Conservation (phyloP, 1,284 basidiomycete species). For the Peniophora sp. region DNA sequence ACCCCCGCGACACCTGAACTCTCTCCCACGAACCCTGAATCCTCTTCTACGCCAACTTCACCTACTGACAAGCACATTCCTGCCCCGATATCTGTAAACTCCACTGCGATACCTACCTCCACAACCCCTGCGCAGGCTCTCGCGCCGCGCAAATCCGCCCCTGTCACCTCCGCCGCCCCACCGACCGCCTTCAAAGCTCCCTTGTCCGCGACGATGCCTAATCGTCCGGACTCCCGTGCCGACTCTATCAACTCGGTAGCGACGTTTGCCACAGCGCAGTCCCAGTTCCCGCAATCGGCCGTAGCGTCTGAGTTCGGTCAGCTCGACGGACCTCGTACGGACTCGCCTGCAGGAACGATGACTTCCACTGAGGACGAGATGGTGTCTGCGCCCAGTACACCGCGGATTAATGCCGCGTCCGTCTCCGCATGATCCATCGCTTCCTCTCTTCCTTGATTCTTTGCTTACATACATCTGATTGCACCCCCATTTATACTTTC, state of each 20-base stretch:
- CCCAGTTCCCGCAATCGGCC: slow-evolving; percentile 2
- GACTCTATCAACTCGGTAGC: slow-evolving; percentile 23
- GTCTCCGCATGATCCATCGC: no score
- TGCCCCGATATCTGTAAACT: not conserved
- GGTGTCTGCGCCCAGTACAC: not conserved
- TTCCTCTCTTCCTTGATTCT: no score
- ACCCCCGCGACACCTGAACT: not conserved
- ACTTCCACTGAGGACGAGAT: not conserved
- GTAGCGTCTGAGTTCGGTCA: no score
- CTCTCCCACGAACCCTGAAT: not conserved
- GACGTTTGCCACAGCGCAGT: slow-evolving; percentile 24
- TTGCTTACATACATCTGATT: no score
- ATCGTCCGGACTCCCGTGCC: slow-evolving; percentile 19
- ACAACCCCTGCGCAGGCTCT: not conserved
- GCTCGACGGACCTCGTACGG: not conserved
- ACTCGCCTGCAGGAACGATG: not conserved
- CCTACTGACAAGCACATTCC: not conserved
- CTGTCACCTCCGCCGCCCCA: slow-evolving; percentile 8
- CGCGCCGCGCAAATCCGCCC: slow-evolving; percentile 1
- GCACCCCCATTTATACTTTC: no score
- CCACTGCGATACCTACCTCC: not conserved
- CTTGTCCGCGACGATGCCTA: slow-evolving; percentile 4
- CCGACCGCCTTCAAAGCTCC: slow-evolving; percentile 21
- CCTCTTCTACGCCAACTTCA: not conserved
- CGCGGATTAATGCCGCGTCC: not conserved